These are phyloP conservation scores for Diaporthe ilicicola DNA, from an alignment of 2,329 filamentous ascomycete genomes.

Conservation along the genomic window DNA sequence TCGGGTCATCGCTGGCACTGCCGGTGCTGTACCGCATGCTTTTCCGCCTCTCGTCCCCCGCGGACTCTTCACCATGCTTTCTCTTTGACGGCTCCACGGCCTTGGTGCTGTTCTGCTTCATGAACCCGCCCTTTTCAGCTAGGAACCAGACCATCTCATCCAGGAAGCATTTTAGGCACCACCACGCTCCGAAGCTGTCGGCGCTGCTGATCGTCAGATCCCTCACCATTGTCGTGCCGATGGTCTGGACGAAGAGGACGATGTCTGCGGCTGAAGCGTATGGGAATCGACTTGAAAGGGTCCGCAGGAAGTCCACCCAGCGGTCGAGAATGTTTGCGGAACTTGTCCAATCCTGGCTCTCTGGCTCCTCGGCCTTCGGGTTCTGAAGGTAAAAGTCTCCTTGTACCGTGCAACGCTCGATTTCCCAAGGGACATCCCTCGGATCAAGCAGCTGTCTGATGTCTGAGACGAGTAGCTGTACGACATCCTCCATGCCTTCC, in stretches of 20 bases:
- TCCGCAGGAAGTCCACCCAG: constrained; percentile 78
- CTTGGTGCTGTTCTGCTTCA: constrained; percentile 63
- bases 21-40: constrained; percentile 48
- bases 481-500: constrained; percentile 72
- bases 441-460: constrained; percentile 77
- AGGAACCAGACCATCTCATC: constrained; percentile 95
- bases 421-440: constrained; percentile 69
- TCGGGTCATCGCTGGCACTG: constrained; percentile 55
- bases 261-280: constrained; percentile 77
- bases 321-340: constrained; percentile 77
- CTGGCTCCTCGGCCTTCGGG: constrained; percentile 51
- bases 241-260: constrained; percentile 77
- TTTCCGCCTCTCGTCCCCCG: constrained; percentile 22
- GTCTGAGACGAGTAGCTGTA: constrained; percentile 69
- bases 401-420: constrained; percentile 69
- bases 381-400: constrained; percentile 62
- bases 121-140: constrained; percentile 89
- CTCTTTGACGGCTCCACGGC: constrained; percentile 38
- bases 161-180: constrained; percentile 94
- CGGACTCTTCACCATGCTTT: constrained; percentile 11
- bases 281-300: constrained; percentile 75
- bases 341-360: constrained; percentile 47
- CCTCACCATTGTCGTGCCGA: constrained; percentile 80
- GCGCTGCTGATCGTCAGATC: constrained; percentile 83
- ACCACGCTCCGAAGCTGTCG: constrained; percentile 88